These are phyloP conservation scores for Scheffersomyces illinoinensis DNA, from an alignment of 1,139 yeast species.

Conservation along the genomic window DNA sequence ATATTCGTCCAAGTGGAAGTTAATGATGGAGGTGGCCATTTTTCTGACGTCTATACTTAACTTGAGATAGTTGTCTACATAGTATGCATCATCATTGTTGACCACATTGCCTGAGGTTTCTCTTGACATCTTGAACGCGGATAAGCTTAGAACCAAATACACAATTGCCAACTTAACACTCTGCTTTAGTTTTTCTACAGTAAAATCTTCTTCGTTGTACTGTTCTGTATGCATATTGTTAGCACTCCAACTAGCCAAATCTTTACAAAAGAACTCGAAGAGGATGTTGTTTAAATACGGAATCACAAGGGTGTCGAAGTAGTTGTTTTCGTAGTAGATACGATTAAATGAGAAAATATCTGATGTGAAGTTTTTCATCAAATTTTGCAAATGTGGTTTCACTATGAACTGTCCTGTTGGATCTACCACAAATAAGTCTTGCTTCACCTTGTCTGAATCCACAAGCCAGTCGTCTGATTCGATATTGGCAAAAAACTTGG, in stretches of 20 bases:
- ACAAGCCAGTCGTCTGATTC: constrained; percentile 48
- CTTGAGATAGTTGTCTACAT: constrained; percentile 27
- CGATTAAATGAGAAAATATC: constrained; percentile 26
- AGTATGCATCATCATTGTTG: constrained; percentile 13
- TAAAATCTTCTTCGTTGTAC: constrained; percentile 9
- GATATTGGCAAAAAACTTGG: constrained; percentile 46
- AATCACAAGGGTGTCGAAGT: constrained; percentile 30
- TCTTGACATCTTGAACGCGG: constrained; percentile 24
- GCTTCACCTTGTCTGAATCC: constrained; percentile 18
- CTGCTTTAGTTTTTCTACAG: constrained; percentile 10
- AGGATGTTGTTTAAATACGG: constrained; percentile 33
- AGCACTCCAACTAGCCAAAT: constrained; percentile 19
- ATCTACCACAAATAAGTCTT: constrained; percentile 8
- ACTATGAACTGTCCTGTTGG: constrained; percentile 8
- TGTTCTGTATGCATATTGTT: constrained; percentile 2
- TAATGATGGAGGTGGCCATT: constrained; percentile 34
- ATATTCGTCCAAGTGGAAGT: constrained; percentile 44
- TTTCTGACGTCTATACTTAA: constrained; percentile 41
- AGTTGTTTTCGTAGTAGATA: constrained; percentile 20
- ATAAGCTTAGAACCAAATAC: constrained; percentile 27
- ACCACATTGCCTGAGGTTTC: constrained; percentile 6
- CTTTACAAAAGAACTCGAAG: constrained; percentile 31
- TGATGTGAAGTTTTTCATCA: constrained; percentile 18
- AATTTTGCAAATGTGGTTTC: constrained; percentile 18
- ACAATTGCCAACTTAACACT: constrained; percentile 28